These are phyloP conservation scores for Fistulifera solaris DNA, from an alignment of 108 stramenopile genomes.

Conservation along the genomic window DNA sequence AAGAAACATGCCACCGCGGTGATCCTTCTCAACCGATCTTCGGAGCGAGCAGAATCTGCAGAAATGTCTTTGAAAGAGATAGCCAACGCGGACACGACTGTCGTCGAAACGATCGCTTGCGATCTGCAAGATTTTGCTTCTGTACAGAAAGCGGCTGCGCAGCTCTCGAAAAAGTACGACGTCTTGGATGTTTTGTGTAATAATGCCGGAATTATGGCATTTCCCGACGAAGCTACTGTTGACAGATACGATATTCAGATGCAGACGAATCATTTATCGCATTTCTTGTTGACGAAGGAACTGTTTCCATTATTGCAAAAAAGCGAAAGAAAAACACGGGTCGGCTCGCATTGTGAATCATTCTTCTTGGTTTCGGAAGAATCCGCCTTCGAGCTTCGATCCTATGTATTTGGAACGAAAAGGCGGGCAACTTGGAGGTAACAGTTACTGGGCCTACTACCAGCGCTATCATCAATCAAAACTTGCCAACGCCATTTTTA, in stretches of 20 bases:
- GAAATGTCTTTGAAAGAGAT: conserved; percentile 14
- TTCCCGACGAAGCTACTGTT: conserved; percentile 26
- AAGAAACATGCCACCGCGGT: conserved; percentile 24
- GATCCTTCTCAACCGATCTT: conserved; percentile 33
- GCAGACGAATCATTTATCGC: conserved; percentile 50
- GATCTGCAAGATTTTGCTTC: conserved; percentile 33
- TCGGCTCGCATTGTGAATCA: conserved; percentile 44
- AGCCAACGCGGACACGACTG: conserved; percentile 1
- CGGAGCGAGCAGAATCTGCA: conserved; percentile 27
- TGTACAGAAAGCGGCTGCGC: conserved; percentile 20
- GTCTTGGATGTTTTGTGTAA: conserved; percentile 38
- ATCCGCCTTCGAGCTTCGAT: conserved; percentile 16
- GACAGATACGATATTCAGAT: conserved; percentile 62
- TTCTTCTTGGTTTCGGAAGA: conserved; percentile 16
- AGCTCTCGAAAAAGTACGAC: conserved; percentile 23
- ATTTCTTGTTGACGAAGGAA: conserved; percentile 43
- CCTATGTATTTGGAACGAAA: conserved; percentile 39
- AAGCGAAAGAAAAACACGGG: conserved; percentile 26
- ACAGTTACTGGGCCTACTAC: conserved; percentile 23
- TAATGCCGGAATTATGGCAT: conserved; percentile 59
- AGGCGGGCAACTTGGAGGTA: conserved; percentile 37
- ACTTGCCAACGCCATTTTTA: conserved; percentile 50
- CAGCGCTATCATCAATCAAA: conserved; percentile 48
- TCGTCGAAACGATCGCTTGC: conserved; percentile 30
- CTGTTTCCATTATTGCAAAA: conserved; percentile 36